These are phyloP conservation scores for Lactarius vividus DNA, from an alignment of 768 basidiomycete species.

Conservation along the genomic window DNA sequence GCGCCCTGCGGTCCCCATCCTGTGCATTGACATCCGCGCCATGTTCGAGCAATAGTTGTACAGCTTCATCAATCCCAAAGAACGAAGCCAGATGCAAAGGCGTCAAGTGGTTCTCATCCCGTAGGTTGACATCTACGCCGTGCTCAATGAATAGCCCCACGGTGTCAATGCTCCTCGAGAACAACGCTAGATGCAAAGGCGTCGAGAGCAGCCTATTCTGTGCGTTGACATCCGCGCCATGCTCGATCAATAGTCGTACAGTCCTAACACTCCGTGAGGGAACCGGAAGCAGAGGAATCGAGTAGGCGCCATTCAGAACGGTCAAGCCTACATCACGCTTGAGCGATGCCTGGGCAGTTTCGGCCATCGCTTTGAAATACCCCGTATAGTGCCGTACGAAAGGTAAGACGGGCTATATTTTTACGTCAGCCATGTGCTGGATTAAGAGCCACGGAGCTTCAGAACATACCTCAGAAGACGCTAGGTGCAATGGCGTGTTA, in stretches of 20 bases:
- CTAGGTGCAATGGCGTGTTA: not conserved
- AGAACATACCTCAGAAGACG: not conserved
- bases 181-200: not conserved
- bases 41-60: too few relatives aligned
- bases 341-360: not conserved
- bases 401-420: not conserved
- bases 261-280: not conserved
- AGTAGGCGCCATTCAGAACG: not conserved
- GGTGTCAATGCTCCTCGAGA: not conserved
- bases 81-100: too few relatives aligned
- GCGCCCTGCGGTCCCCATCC: too few relatives aligned
- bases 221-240: not conserved
- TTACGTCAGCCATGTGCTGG: not conserved
- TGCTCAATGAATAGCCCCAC: not conserved
- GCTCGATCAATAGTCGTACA: not conserved
- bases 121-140: not conserved
- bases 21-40: too few relatives aligned
- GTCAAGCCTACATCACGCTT: not conserved
- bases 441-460: not conserved
- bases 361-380: not conserved
- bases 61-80: too few relatives aligned
- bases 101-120: not conserved
- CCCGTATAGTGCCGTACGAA: too few relatives aligned
- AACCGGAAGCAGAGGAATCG: not conserved
- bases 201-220: not conserved